These are phyloP conservation scores for Ascochyta rabiei DNA, from an alignment of 2,329 filamentous ascomycete genomes.

Conservation along the genomic window DNA sequence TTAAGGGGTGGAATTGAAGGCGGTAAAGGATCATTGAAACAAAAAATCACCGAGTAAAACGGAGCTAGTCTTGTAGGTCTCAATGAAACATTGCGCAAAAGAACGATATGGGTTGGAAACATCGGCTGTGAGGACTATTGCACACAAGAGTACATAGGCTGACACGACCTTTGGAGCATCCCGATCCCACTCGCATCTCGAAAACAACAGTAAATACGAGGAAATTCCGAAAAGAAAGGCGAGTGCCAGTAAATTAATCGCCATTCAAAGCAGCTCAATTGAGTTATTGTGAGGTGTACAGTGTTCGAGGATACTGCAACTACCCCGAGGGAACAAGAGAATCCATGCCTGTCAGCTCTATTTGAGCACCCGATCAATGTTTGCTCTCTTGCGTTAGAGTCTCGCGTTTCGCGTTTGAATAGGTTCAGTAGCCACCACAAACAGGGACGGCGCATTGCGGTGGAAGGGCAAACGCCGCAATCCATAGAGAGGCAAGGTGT, in stretches of 20 bases:
- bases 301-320: neutral
- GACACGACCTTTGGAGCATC: neutral
- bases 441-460: neutral
- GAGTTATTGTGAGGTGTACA: too few species aligned
- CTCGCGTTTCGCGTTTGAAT: conserved; percentile 10
- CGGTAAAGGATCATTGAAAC: conserved; percentile 18
- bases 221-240: neutral
- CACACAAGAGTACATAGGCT: neutral
- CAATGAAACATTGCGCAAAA: neutral
- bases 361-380: neutral
- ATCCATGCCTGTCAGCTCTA: neutral
- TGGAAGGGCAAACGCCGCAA: neutral
- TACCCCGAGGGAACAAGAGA: neutral
- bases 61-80: neutral
- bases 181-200: conserved; percentile 3
- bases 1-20: conserved; percentile 15
- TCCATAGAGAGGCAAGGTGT: too few species aligned
- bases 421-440: conserved; percentile 2
- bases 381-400: neutral
- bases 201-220: neutral
- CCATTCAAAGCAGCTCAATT: neutral
- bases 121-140: neutral
- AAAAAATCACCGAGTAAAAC: neutral
- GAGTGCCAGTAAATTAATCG: neutral
- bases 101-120: neutral